Evolutionary conservation across 176 grass and related monocot genomes (phyloP).

Genomic region (Avena eriantha): DNA sequence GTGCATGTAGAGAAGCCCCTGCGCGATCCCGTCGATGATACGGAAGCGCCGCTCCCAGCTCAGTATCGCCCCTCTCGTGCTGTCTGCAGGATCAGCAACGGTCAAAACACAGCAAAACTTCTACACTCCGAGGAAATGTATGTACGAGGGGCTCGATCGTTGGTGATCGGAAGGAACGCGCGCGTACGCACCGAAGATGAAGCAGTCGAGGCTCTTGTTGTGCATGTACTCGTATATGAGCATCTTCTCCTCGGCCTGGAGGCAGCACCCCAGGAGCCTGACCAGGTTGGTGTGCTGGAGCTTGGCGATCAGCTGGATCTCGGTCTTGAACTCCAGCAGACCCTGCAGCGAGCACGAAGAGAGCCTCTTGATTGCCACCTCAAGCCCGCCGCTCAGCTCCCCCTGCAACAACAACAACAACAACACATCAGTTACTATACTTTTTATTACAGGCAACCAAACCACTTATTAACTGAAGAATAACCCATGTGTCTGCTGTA

Average conservation of each 20-base stretch:
- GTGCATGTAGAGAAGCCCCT: constrained; percentile 69
- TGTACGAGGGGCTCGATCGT: too few species aligned
- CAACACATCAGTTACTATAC: not conserved
- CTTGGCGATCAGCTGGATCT: constrained; percentile 70
- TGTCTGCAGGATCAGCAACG: constrained; percentile 24
- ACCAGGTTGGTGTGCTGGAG: constrained; percentile 79
- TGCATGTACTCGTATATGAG: constrained; percentile 79
- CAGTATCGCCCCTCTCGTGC: constrained; percentile 24
- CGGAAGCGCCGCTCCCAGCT: constrained; percentile 51
- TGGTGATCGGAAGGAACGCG: not conserved
- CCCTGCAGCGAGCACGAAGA: constrained; percentile 56
- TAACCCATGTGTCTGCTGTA: not conserved
- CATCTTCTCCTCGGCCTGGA: constrained; percentile 72
- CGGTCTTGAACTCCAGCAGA: constrained; percentile 64
- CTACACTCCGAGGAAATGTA: too few species aligned
- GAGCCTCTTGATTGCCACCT: constrained; percentile 66
- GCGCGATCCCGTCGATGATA: constrained; percentile 54
- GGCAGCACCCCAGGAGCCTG: constrained; percentile 63
- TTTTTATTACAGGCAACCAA: not conserved
- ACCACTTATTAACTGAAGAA: not conserved
- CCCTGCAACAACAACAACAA: constrained; percentile 34
- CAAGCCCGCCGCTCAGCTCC: constrained; percentile 35
- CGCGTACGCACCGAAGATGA: constrained; percentile 60
- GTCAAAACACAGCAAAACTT: not conserved
- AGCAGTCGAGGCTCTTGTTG: constrained; percentile 68